Conservation (phyloP, 768 basidiomycete genomes). For the Baorangia bicolor region DNA sequence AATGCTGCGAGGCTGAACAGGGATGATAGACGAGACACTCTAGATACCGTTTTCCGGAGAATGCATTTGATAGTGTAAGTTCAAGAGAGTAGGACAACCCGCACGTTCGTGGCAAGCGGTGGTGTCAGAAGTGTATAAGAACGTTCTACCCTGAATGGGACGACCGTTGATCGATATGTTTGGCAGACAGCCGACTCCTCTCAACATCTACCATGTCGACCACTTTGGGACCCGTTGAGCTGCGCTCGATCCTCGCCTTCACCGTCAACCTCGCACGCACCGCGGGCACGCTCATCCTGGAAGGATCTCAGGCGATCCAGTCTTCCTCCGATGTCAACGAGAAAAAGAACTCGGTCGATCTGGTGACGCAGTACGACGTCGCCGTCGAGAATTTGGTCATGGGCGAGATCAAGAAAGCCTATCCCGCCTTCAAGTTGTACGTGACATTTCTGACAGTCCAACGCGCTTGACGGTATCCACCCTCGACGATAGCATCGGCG, state of each 20-base stretch:
- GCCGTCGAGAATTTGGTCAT: conserved; percentile 86
- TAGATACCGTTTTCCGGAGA: conserved; percentile 1
- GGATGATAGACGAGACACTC: not conserved
- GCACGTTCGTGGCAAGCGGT: conserved; percentile 5
- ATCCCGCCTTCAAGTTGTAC: conserved; percentile 82
- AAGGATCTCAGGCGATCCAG: conserved; percentile 75
- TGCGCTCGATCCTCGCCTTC: conserved; percentile 66
- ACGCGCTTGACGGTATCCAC: not conserved
- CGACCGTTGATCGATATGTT: not conserved
- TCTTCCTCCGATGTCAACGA: conserved; percentile 58
- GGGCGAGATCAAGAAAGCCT: conserved; percentile 57
- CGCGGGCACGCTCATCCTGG: conserved; percentile 74
- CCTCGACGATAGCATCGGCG: conserved; percentile 68
- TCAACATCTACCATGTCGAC: conserved; percentile 30
- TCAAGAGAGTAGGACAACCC: not conserved
- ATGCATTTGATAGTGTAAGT: not conserved
- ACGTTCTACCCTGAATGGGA: not conserved
- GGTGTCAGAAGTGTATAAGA: not conserved
- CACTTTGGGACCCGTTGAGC: conserved; percentile 39
- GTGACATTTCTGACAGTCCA: conserved; percentile 29
- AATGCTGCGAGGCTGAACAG: conserved; percentile 31
- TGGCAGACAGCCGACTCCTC: not conserved
- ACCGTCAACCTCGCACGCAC: conserved; percentile 66
- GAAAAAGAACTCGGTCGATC: conserved; percentile 93
- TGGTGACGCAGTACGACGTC: conserved; percentile 95